Base-by-base conservation (phyloP, 140 eudicot genomes). In the Cichorium intybus region DNA sequence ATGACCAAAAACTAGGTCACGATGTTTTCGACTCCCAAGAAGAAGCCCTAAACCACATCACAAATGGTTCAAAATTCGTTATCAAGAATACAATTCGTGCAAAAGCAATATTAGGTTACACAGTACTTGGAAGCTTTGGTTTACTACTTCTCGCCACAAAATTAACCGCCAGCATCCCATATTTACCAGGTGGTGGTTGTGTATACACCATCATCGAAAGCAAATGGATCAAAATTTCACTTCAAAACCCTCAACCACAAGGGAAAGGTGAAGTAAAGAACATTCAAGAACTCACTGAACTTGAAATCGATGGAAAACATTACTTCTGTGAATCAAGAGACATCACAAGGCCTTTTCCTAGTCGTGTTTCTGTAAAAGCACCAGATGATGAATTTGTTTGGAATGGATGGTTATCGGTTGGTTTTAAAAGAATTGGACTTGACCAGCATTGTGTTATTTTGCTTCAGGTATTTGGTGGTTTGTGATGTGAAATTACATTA, bases 331-430 rank as follows among this genome's bases (percentile, higher is more conserved):
- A 90, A 72, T 68, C 86, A 9, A 76, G 96, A 77, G 97, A 90
- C 71, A 78, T 87, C 24, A 90, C 95, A 31, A 75, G 96, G 37
- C 96, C 97, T 24, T 90, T 90, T 63, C 97, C 97, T 16, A 90
- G 97, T 70, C 88, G 81, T 31, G 63, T 80, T 82, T 56, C 96
- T 12, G 56, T 82, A 75, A 76, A 73, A 31, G 60, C 64, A 35
- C 96, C 97, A 7, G 97, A 90, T 78, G 90, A 87, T 55, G 97
- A 90, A 72, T 90, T 87, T 76, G 95, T 90, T 56, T 90, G 97
- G 97, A 90, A 90, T 34, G 84, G 82, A 59, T 90, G 97, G 97
- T 76, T 90, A 50, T 84, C 95, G 9, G 57, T 54, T 57, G 76
- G 96, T 62, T 90, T 90, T 72, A 80, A 66, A 70, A 75, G 75